Conservation (phyloP, 1,139 yeast species). For the Geotrichum cucujoidarum region DNA sequence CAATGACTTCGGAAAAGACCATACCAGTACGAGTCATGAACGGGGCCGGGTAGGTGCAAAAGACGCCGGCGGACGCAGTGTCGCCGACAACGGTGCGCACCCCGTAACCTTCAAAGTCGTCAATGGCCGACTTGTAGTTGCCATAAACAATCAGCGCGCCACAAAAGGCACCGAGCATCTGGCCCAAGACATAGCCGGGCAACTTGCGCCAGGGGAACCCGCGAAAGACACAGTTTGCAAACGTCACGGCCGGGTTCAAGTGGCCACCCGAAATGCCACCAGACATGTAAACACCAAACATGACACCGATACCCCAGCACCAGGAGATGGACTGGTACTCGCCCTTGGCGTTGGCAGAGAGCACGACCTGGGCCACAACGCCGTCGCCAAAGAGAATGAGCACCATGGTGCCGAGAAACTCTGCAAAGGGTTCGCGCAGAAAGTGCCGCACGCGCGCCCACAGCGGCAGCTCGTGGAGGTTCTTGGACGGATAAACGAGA, state of each 20-base stretch:
- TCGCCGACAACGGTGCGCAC: slow-evolving; percentile 30
- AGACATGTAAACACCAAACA: slow-evolving; percentile 40
- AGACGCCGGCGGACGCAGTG: slow-evolving; percentile 40
- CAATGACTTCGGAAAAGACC: slow-evolving; percentile 44
- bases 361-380: slow-evolving; percentile 43
- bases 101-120: slow-evolving; percentile 30
- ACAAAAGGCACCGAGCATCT: slow-evolving; percentile 30
- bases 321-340: slow-evolving; percentile 41
- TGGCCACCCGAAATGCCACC: slow-evolving; percentile 37
- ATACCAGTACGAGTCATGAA: slow-evolving; percentile 43
- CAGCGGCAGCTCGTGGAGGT: slow-evolving; percentile 14
- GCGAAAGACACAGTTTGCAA: slow-evolving; percentile 31
- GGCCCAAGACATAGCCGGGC: slow-evolving; percentile 31
- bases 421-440: slow-evolving; percentile 38
- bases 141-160: slow-evolving; percentile 35
- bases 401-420: slow-evolving; percentile 46
- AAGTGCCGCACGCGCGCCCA: slow-evolving; percentile 27
- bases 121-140: slow-evolving; percentile 31
- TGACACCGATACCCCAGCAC: slow-evolving; percentile 50
- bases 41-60: slow-evolving; percentile 44
- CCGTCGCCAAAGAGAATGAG: slow-evolving; percentile 45
- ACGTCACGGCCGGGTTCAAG: slow-evolving; percentile 35
- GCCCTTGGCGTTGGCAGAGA: slow-evolving; percentile 40
- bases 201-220: slow-evolving; percentile 33
- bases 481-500: slow-evolving; percentile 12